Conservation (phyloP, 2,329 filamentous ascomycete genomes). For the Arthrobotrys iridis region DNA sequence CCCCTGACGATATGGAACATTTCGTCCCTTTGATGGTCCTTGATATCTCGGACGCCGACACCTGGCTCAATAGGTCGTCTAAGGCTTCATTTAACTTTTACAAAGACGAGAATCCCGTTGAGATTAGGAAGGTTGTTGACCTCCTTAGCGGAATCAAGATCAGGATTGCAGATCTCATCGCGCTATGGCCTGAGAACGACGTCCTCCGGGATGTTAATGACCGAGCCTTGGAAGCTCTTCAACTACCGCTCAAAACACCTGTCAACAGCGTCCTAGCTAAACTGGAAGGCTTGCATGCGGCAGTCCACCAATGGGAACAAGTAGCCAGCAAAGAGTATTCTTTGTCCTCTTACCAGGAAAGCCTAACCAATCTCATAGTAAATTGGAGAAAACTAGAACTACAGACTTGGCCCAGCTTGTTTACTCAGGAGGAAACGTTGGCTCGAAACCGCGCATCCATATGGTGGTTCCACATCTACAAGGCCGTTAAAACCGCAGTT, state of each 20-base stretch:
- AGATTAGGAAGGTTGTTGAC: constrained; percentile 77
- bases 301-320: constrained; percentile 93
- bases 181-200: constrained; percentile 76
- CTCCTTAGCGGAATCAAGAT: constrained; percentile 75
- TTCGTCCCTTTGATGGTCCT: constrained; percentile 35
- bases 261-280: constrained; percentile 86
- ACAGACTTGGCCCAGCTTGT: constrained; percentile 87
- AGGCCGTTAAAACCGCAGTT: constrained; percentile 79
- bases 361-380: constrained; percentile 81
- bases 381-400: constrained; percentile 91
- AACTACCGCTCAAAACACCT: constrained; percentile 81
- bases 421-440: constrained; percentile 82
- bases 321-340: constrained; percentile 85
- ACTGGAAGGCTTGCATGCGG: constrained; percentile 84
- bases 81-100: constrained; percentile 81
- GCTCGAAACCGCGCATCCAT: constrained; percentile 80
- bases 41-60: constrained; percentile 29
- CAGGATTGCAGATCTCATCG: constrained; percentile 76
- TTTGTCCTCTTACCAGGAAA: constrained; percentile 75
- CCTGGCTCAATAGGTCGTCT: constrained; percentile 24
- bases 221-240: constrained; percentile 78
- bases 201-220: constrained; percentile 80
- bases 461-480: constrained; percentile 98
- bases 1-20: constrained; percentile 11
- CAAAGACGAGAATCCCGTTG: constrained; percentile 77